Conservation (phyloP, 352 stramenopile species). For the Pythium aquatile region DNA sequence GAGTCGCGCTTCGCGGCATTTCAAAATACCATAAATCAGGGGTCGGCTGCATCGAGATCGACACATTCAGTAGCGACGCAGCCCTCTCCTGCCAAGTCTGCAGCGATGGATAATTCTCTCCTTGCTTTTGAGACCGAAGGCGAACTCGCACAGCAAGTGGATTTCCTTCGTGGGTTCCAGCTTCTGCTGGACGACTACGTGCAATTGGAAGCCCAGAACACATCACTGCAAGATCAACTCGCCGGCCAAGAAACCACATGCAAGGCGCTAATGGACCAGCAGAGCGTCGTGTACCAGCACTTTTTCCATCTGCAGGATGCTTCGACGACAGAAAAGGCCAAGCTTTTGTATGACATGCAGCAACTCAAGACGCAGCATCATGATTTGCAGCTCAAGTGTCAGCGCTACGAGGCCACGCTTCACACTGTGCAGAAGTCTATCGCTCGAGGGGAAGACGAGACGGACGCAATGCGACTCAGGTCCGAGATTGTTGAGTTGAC, state of each 20-base stretch:
- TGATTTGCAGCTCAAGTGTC: slow-evolving; percentile 46
- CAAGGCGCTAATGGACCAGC: slow-evolving; percentile 62
- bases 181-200: slow-evolving; percentile 65
- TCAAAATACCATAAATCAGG: slow-evolving; percentile 8
- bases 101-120: slow-evolving; percentile 10
- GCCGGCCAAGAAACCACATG: slow-evolving; percentile 53
- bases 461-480: slow-evolving; percentile 39
- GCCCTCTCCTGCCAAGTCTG: slow-evolving; percentile 11
- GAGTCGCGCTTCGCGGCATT: slow-evolving; percentile 22
- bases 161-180: slow-evolving; percentile 66
- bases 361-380: slow-evolving; percentile 38
- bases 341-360: slow-evolving; percentile 39
- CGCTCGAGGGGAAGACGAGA: slow-evolving; percentile 13
- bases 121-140: slow-evolving; percentile 53
- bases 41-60: neutral
- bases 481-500: slow-evolving; percentile 69
- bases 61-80: slow-evolving; percentile 14
- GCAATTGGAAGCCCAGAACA: slow-evolving; percentile 45
- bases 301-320: slow-evolving; percentile 62
- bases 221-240: slow-evolving; percentile 43
- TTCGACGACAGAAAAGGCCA: slow-evolving; percentile 34
- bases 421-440: slow-evolving; percentile 33
- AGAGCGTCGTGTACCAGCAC: slow-evolving; percentile 70
- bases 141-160: slow-evolving; percentile 54
- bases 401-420: slow-evolving; percentile 54